Percentiles rank a stretch among this genome's conserved stretches.
These are phyloP conservation scores for Boletus rubroflammeus DNA, from an alignment of 768 basidiomycete species.

Conservation along the genomic window DNA sequence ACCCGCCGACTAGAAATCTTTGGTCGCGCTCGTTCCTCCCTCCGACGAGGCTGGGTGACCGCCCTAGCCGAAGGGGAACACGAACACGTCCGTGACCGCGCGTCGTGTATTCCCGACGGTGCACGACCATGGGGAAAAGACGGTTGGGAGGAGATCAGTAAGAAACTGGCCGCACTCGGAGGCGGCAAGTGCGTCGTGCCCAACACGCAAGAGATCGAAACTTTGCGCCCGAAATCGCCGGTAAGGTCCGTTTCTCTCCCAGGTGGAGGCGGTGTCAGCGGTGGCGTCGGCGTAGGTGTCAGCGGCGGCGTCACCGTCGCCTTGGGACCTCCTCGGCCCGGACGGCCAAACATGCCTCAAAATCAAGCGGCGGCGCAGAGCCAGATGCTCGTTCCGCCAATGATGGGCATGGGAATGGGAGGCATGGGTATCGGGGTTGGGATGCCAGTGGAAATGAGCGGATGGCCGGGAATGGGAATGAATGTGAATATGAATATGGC, in stretches of 20 bases:
- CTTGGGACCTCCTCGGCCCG: slow-evolving; percentile 14
- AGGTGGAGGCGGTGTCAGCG: slow-evolving; percentile 26
- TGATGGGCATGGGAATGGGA: slow-evolving; percentile 45
- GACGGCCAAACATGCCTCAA: slow-evolving; percentile 11
- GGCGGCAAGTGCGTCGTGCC: slow-evolving; percentile 64
- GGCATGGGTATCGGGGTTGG: slow-evolving; percentile 37
- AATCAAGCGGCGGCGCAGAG: slow-evolving; percentile 21
- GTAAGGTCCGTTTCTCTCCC: slow-evolving; percentile 38
- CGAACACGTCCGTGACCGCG: slow-evolving; percentile 39
- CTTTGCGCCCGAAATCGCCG: slow-evolving; percentile 83
- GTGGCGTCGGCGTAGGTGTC: slow-evolving; percentile 21
- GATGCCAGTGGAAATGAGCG: slow-evolving; percentile 33
- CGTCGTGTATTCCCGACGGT: slow-evolving; percentile 25
- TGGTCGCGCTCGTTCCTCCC: slow-evolving; percentile 59
- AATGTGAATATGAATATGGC: slow-evolving; percentile 38
- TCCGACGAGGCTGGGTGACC: slow-evolving; percentile 93
- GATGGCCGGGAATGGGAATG: slow-evolving; percentile 36
- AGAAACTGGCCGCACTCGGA: slow-evolving; percentile 43
- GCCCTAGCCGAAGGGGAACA: slow-evolving; percentile 65
- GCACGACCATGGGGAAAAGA: slow-evolving; percentile 55
- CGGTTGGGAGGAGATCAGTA: slow-evolving; percentile 61
- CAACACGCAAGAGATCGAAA: slow-evolving; percentile 75
- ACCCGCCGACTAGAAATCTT: slow-evolving; percentile 89
- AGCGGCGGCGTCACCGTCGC: slow-evolving; percentile 21
- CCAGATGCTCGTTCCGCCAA: slow-evolving; percentile 35